These are phyloP conservation scores for Vararia minispora DNA, from an alignment of 768 basidiomycete genomes.

Conservation along the genomic window DNA sequence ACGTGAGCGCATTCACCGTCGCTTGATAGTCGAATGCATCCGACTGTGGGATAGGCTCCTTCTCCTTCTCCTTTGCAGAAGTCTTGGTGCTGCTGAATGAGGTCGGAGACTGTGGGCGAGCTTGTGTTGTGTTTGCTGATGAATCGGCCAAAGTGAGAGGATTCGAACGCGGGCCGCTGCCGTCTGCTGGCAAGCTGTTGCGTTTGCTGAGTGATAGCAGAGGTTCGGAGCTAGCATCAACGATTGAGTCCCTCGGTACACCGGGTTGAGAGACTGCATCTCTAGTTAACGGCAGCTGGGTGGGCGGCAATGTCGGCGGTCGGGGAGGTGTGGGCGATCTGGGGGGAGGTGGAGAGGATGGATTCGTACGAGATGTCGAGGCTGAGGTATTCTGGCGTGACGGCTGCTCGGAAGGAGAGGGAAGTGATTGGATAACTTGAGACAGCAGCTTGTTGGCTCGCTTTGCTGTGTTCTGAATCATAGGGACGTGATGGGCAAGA, in stretches of 20 bases:
- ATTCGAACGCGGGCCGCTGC: not conserved
- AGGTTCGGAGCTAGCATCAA: constrained; percentile 10
- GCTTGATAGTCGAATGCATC: constrained; percentile 88
- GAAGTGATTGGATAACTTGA: constrained; percentile 77
- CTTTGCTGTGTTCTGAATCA: constrained; percentile 80
- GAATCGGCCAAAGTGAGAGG: too few relatives aligned
- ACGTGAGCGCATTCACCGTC: constrained; percentile 84
- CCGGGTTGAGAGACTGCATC: too few relatives aligned
- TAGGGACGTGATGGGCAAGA: constrained; percentile 80
- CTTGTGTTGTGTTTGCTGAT: too few relatives aligned
- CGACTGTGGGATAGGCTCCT: constrained; percentile 21
- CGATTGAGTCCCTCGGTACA: constrained; percentile 22
- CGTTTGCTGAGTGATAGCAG: constrained; percentile 14
- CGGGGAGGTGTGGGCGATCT: constrained; percentile 32
- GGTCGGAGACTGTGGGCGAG: constrained; percentile 1
- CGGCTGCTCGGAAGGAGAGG: constrained; percentile 49
- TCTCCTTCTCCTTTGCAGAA: not conserved
- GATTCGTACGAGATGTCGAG: constrained; percentile 21
- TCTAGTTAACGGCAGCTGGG: too few relatives aligned
- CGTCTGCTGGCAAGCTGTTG: constrained; percentile 5
- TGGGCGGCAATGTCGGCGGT: constrained; percentile 28
- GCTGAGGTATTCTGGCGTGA: constrained; percentile 21
- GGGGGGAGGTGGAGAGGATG: constrained; percentile 44
- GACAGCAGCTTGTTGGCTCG: constrained; percentile 80
- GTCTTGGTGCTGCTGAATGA: not conserved